Percentiles rank a stretch among this genome's conserved stretches.
phyloP scores from a whole-genome alignment of 1,284 basidiomycete genomes.

The Pyrrhoderma noxium region DNA sequence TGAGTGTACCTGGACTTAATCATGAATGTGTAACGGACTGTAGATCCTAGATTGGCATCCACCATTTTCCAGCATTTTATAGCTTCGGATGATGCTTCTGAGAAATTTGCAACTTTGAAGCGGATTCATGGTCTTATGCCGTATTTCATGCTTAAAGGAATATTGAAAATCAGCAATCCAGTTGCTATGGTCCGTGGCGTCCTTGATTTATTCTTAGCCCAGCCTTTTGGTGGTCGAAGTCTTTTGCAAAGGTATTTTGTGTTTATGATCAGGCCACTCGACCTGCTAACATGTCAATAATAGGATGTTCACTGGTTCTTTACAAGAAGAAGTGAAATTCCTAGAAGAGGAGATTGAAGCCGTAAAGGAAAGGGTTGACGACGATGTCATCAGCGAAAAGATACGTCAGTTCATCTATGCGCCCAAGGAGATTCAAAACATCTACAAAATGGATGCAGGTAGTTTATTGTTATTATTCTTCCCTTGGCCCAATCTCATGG shows the following conservation, averaged over 20 bases:
- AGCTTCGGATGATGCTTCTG: conserved; percentile 88
- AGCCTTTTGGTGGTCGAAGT: conserved; percentile 92
- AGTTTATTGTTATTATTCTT: conserved; percentile 1
- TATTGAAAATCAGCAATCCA: conserved; percentile 91
- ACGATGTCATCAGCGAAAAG: conserved; percentile 84
- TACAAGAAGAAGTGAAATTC: conserved; percentile 83
- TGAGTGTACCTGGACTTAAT: conserved; percentile 34
- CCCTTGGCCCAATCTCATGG: too few species aligned
- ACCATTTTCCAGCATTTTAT: conserved; percentile 95
- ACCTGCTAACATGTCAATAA: conserved; percentile 2
- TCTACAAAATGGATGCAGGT: conserved; percentile 76
- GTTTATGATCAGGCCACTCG: neutral
- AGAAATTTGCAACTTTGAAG: conserved; percentile 83
- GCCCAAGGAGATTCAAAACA: conserved; percentile 79
- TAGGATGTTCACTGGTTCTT: conserved; percentile 91
- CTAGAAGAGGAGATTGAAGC: conserved; percentile 82
- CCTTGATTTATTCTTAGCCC: conserved; percentile 94
- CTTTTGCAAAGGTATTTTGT: conserved; percentile 69
- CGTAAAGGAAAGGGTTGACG: conserved; percentile 85
- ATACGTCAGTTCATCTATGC: conserved; percentile 82
- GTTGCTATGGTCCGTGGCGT: conserved; percentile 92
- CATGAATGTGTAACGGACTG: conserved; percentile 3
- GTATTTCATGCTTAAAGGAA: conserved; percentile 92
- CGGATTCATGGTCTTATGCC: conserved; percentile 96
- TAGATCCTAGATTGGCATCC: conserved; percentile 68